Evolutionary conservation across 2,329 filamentous ascomycete species (phyloP), one percentile per base, ranked within the genome.

Genomic region (Talaromyces sp.): DNA sequence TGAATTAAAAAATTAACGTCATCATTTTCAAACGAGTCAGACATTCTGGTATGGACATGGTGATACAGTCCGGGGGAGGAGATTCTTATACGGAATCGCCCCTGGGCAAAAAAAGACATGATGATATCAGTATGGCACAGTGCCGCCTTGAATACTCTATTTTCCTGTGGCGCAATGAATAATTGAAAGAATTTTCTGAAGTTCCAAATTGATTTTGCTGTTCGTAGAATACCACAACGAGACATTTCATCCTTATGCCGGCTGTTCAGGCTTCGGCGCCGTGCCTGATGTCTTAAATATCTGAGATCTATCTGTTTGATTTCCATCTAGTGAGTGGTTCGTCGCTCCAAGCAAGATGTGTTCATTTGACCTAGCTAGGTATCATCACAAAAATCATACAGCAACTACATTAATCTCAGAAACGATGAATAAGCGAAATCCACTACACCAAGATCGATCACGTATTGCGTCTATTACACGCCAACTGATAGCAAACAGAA

Each of bases 41-140:
- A 61, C 60, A 72, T 68, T 70, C 74, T 76, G 76, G 73, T 74
- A 77, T 71, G 75, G 69, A 75, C 74, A 75, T 75, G 72, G 67
- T 47, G 51, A 63, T 56, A 66, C 69, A 70, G 70, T 66, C 68
- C 65, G 64, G 69, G 70, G 69, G 70, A 69, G 69, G 70, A 47
- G 17, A 70, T 72, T 73, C 75, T 72, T 74, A 73, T 56, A 74
- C 71, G 75, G 77, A 78, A 76, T 79, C 75, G 72, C 71, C 70
- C 72, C 75, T 74, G 75, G 76, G 40, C 38, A 58, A 64, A 58
- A 67, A 62, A 64, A 66, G 47, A 61, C 74, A 78, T 75, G 77
- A 74, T 76, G 75, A 75, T 78, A 77, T 72, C 75, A 76, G 75
- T 61, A 73, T 77, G 76, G 74, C 73, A 77, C 54, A 60, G 64